A percentile compares a stretch with the other conserved stretches of the same genome.
Evolutionary conservation across 176 grass and related monocot species (phyloP).

Genomic region (Stipa capillata): DNA sequence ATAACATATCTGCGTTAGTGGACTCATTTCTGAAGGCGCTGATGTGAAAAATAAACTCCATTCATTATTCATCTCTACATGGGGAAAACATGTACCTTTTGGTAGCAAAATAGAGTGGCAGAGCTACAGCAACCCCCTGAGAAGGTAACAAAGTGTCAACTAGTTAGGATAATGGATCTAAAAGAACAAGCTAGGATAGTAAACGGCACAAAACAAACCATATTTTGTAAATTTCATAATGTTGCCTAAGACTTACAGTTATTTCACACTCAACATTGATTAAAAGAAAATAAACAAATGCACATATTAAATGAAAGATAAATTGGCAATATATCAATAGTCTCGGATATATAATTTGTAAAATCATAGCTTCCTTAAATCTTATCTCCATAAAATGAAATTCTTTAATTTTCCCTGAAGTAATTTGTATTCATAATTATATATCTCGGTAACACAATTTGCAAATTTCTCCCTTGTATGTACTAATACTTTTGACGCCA

Average conservation of each 20-base stretch:
- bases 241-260: neutral
- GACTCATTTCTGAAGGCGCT: neutral
- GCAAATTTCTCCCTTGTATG: neutral
- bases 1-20: neutral
- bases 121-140: conserved; percentile 97
- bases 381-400: neutral
- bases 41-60: neutral
- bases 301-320: neutral
- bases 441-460: neutral
- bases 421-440: neutral
- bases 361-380: neutral
- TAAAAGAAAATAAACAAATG: neutral
- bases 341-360: conserved; percentile 1
- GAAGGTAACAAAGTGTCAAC: conserved; percentile 1
- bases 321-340: neutral
- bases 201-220: neutral
- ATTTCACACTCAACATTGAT: neutral
- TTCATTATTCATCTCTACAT: conserved; percentile 3
- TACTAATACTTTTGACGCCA: neutral
- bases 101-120: conserved; percentile 96
- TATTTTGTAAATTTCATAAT: neutral
- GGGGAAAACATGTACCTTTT: conserved; percentile 53
- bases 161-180: conserved; percentile 5
- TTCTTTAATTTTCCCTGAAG: neutral
- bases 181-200: neutral